Evolutionary conservation across 1,139 yeast species (phyloP), one percentile per base, ranked within the genome.

Genomic region (Zygosaccharomyces sapae): DNA sequence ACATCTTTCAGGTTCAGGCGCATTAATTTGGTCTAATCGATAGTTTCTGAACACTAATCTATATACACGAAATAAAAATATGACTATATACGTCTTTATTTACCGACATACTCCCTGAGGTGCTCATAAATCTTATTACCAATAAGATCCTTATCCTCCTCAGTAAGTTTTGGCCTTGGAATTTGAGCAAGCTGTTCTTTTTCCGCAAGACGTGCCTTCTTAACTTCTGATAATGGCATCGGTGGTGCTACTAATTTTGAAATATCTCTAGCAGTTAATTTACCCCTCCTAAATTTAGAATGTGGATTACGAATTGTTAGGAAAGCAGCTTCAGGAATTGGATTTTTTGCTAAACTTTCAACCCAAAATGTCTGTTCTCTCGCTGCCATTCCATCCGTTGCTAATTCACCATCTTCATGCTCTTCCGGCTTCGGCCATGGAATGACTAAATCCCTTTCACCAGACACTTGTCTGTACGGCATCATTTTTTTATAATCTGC

Each of bases 371-470:
- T 81, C 65, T 87, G 83, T 57, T 81, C 87, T 50, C 81, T 77
- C 1, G 79, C 94, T 1, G 71, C 69, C 5, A 75, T 81, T 40
- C 80, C 77, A 9, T 69, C 66, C 0, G 97, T 87, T 3, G 80
- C 76, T 48, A 80, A 69, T 10, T 67, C 68, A 44, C 85, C 87
- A 47, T 81, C 86, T 55, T 76, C 77, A n/a, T 72, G 69, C 6
- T 75, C 73, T 33, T 80, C 83, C 1, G 95, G 95, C 55, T 80
- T 77, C 38, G 97, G 97, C 95, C 96, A 90, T 47, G 97, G 97
- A 46, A 90, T 80, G 41, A 80, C 79, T 48, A 87, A 71, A 42
- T 77, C 74, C 37, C 79, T 78, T 31, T 71, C 71, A 58, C 87
- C 89, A 56, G 79, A 75, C 12, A 90, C 88, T 55, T 80, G 78